These are phyloP conservation scores for Myochromella boudieri DNA, from an alignment of 768 basidiomycete species.

Conservation along the genomic window DNA sequence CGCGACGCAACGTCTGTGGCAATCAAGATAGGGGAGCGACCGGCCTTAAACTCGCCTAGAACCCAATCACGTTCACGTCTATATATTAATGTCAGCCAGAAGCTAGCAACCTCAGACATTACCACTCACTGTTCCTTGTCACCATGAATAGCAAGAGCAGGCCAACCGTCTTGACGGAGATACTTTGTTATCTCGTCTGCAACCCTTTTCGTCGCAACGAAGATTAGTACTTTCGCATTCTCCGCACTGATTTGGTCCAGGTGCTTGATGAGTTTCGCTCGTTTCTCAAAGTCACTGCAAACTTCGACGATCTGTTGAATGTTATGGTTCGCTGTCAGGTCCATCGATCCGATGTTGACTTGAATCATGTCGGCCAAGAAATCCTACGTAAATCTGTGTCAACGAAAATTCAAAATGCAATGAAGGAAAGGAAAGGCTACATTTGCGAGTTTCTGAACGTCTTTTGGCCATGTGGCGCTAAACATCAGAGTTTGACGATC, in stretches of 20 bases:
- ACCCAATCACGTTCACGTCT: constrained; percentile 99
- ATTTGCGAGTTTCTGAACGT: constrained; percentile 95
- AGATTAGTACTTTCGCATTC: constrained; percentile 98
- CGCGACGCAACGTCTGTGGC: constrained; percentile 99
- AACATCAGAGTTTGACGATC: constrained; percentile 99
- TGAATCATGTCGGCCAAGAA: constrained; percentile 97
- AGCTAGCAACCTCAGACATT: not conserved
- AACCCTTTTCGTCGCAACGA: constrained; percentile 95
- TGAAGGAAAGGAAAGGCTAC: constrained; percentile 34
- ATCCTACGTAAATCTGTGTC: constrained; percentile 52
- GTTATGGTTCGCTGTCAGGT: constrained; percentile 97
- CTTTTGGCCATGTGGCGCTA: constrained; percentile 99
- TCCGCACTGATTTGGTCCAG: constrained; percentile 94
- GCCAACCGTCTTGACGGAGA: constrained; percentile 97
- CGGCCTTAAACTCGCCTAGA: constrained; percentile 95
- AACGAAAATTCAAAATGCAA: not conserved
- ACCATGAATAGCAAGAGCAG: constrained; percentile 98
- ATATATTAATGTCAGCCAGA: constrained; percentile 4
- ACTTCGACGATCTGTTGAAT: constrained; percentile 96
- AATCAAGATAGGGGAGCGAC: constrained; percentile 95
- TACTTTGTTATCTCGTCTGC: constrained; percentile 99
- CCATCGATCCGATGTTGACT: constrained; percentile 98
- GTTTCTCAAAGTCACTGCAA: constrained; percentile 97
- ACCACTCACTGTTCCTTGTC: constrained; percentile 92
- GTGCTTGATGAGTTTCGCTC: constrained; percentile 93